A percentile compares a stretch with the other conserved stretches of the same genome.
Evolutionary conservation across 2,329 filamentous ascomycete species (phyloP).

Genomic region (Paraphoma chrysanthemicola): DNA sequence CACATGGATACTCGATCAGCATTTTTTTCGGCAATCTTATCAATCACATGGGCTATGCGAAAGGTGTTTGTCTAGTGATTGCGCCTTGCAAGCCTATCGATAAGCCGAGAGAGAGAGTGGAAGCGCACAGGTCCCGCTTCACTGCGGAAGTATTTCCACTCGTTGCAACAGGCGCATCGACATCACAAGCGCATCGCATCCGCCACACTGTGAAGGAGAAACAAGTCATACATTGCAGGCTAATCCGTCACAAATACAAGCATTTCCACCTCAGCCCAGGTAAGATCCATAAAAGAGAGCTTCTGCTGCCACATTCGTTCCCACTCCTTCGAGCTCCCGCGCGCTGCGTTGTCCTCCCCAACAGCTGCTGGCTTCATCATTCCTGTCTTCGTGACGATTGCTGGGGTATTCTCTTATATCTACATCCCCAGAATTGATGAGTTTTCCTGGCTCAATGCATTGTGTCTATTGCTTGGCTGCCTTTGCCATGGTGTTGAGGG

Average conservation of each 20-base stretch:
- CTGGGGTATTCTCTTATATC: conserved; percentile 35
- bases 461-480: conserved; percentile 34
- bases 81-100: too few species aligned
- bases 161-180: too few species aligned
- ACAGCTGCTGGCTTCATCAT: conserved; percentile 15
- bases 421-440: conserved; percentile 41
- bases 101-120: too few species aligned
- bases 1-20: too few species aligned
- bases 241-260: conserved; percentile 48
- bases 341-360: conserved; percentile 28
- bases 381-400: conserved; percentile 21
- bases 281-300: conserved; percentile 36
- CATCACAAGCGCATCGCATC: too few species aligned
- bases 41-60: too few species aligned
- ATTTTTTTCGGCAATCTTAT: too few species aligned
- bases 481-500: conserved; percentile 99
- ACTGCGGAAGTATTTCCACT: too few species aligned
- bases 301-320: conserved; percentile 24
- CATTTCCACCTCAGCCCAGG: conserved; percentile 37
- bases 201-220: conserved; percentile 20
- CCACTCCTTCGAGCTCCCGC: conserved; percentile 23
- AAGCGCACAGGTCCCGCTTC: too few species aligned
- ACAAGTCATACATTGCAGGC: conserved; percentile 46
- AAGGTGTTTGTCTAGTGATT: too few species aligned
- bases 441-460: conserved; percentile 8